Base-by-base conservation (phyloP, 2,329 filamentous ascomycete species). In the Alternaria consortialis region DNA sequence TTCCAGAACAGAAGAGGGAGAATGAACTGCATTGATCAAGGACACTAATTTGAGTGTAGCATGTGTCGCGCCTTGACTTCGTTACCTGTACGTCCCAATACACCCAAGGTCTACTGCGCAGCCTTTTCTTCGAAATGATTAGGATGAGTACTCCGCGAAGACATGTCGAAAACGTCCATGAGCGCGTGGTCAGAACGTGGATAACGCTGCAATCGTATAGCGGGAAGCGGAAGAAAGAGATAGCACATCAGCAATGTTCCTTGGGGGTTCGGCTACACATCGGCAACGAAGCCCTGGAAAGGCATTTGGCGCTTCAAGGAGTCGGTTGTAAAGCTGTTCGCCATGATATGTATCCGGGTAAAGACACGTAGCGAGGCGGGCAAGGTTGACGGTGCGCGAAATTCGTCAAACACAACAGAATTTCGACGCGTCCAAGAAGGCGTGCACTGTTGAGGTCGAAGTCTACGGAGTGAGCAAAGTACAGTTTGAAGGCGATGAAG, bases 321-420 rank as follows among this genome's bases (percentile, higher is more conserved):
- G 37, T 36, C 37, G 46, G 31, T 34, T 4, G 36, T 25, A 36
- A 20, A 40, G 12, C 20, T 25, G 23, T 47, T 29, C 20, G 36
- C n/a, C 17, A 31, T 32, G 27, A 60, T 25, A 25, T 23, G 40
- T 40, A 20, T 51, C 54, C 62, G 56, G 62, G 53, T 62, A 57
- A 64, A 64, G 39, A 31, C 51, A 46, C 29, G 37, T 43, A 23
- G 58, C 58, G 53, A 42, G 39, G 43, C 46, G 32, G 36, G 53
- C 32, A 48, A 13, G 23, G 23, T 17, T 5, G 20, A 15, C 34
- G 29, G 27, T 11, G 29, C 27, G 51, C 43, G 20, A 42, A 40
- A 31, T n/a, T 25, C 32, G 17, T 4, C 44, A 36, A 31, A 11
- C 29, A 25, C 13, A 31, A 15, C 25, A 40, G 25, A 12, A 0